These are phyloP conservation scores for Beauveria pseudobassiana DNA, from an alignment of 2,329 filamentous ascomycete genomes.

Conservation along the genomic window DNA sequence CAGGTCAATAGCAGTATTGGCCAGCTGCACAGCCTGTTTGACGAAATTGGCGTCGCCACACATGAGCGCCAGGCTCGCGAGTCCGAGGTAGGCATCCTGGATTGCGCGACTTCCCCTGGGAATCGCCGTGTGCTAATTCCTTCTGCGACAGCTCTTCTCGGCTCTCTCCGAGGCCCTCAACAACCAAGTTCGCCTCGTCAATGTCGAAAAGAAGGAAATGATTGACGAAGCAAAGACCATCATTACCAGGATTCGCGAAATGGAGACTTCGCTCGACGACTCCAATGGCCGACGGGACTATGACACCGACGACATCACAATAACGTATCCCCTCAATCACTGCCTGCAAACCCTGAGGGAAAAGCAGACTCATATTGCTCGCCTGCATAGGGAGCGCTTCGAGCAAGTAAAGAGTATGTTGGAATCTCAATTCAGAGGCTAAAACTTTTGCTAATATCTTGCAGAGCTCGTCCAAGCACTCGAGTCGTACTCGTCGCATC, in stretches of 20 bases:
- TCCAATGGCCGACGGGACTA: slow-evolving; percentile 57
- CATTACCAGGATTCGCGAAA: slow-evolving; percentile 81
- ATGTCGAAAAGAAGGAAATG: slow-evolving; percentile 81
- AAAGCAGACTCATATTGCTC: slow-evolving; percentile 73
- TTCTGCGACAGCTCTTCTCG: slow-evolving; percentile 64
- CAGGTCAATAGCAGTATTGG: slow-evolving; percentile 92
- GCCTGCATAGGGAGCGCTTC: slow-evolving; percentile 81
- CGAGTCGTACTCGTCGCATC: slow-evolving; percentile 91
- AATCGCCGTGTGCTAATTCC: neutral
- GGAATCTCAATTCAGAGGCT: neutral
- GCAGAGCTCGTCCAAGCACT: slow-evolving; percentile 86
- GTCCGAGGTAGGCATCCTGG: slow-evolving; percentile 59
- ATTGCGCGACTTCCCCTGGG: neutral
- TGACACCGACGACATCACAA: slow-evolving; percentile 60
- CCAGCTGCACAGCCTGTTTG: slow-evolving; percentile 89
- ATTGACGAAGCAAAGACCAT: slow-evolving; percentile 83
- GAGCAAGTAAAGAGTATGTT: slow-evolving; percentile 87
- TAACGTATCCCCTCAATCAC: slow-evolving; percentile 75
- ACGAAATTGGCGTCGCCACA: slow-evolving; percentile 90
- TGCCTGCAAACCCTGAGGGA: slow-evolving; percentile 79
- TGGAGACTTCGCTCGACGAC: slow-evolving; percentile 86
- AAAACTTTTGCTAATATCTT: slow-evolving; percentile 11
- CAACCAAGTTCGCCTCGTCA: slow-evolving; percentile 79
- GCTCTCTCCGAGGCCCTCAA: slow-evolving; percentile 88
- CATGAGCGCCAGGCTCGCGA: slow-evolving; percentile 90